A percentile compares a stretch with the other conserved stretches of the same genome.
Conservation (phyloP, 2,329 filamentous ascomycete species). For the Grosmannia huntii region DNA sequence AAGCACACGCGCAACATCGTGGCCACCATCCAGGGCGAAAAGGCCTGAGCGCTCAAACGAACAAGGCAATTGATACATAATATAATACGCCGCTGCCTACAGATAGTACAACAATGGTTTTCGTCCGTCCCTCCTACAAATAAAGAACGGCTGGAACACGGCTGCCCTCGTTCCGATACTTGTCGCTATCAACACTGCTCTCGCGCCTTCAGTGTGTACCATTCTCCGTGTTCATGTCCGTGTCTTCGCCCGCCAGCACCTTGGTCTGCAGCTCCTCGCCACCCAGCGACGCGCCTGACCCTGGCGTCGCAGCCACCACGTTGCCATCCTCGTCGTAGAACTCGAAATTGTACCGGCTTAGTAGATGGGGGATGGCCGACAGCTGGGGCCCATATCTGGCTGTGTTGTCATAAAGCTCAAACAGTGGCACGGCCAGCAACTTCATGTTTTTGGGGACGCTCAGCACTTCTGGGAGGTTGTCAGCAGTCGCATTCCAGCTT, state of each 20-base stretch:
- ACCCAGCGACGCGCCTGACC: constrained; percentile 40
- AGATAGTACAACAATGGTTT: neutral
- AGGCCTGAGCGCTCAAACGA: constrained; percentile 17
- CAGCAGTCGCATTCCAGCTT: neutral
- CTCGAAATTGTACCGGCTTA: constrained; percentile 94
- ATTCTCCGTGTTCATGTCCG: constrained; percentile 41
- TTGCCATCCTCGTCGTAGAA: constrained; percentile 90
- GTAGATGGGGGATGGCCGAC: constrained; percentile 86
- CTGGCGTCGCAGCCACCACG: constrained; percentile 73
- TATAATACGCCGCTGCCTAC: neutral
- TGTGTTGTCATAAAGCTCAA: constrained; percentile 97
- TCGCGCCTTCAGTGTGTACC: constrained; percentile 15
- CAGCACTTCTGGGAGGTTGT: constrained; percentile 56
- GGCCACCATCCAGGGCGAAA: constrained; percentile 88
- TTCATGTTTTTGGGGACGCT: constrained; percentile 99
- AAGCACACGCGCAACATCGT: constrained; percentile 74
- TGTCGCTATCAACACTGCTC: neutral
- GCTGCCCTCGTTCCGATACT: neutral
- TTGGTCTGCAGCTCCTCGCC: constrained; percentile 51
- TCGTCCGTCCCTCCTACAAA: neutral
- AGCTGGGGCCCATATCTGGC: constrained; percentile 89
- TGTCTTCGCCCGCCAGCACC: constrained; percentile 52
- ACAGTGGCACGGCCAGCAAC: constrained; percentile 86
- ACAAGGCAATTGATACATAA: neutral
- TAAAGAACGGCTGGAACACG: neutral